Evolutionary conservation across 1,284 basidiomycete species (phyloP).

Genomic region (Sparassis latifolia): DNA sequence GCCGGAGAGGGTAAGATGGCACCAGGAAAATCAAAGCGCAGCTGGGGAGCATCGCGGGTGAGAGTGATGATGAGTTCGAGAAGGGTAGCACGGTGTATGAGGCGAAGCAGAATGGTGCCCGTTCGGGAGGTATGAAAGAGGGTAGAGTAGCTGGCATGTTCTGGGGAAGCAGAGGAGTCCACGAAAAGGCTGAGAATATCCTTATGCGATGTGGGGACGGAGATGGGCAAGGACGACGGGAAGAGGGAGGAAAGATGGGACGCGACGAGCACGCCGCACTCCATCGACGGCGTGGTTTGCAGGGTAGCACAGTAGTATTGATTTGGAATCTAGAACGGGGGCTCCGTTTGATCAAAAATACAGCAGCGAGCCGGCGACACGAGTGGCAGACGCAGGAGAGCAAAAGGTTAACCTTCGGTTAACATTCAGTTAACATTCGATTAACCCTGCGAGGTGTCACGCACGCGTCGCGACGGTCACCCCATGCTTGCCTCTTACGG

Average conservation of each 20-base stretch:
- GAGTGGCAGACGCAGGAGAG: conserved; percentile 20
- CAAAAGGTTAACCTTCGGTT: too few species aligned
- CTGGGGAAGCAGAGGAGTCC: too few species aligned
- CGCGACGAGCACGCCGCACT: conserved; percentile 38
- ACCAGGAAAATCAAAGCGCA: conserved; percentile 77
- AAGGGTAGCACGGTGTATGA: conserved; percentile 69
- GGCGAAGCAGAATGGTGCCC: conserved; percentile 63
- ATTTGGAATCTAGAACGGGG: conserved; percentile 51
- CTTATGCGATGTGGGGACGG: conserved; percentile 49
- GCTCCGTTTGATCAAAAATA: conserved; percentile 26
- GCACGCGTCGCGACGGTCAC: conserved; percentile 25
- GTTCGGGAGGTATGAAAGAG: conserved; percentile 43
- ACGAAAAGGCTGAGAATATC: conserved; percentile 38
- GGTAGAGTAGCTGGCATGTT: conserved; percentile 65
- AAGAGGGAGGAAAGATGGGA: conserved; percentile 61
- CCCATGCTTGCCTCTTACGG: not conserved
- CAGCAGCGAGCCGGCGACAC: too few species aligned
- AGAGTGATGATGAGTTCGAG: conserved; percentile 69
- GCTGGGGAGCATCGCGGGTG: conserved; percentile 51
- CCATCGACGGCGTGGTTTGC: too few species aligned
- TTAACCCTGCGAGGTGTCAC: too few species aligned
- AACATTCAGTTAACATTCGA: too few species aligned
- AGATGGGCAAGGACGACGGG: conserved; percentile 43
- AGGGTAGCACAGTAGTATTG: conserved; percentile 39
- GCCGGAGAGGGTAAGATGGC: conserved; percentile 61